These are phyloP conservation scores for Tolypocladium inflatum DNA, from an alignment of 2,329 filamentous ascomycete species.

Conservation along the genomic window DNA sequence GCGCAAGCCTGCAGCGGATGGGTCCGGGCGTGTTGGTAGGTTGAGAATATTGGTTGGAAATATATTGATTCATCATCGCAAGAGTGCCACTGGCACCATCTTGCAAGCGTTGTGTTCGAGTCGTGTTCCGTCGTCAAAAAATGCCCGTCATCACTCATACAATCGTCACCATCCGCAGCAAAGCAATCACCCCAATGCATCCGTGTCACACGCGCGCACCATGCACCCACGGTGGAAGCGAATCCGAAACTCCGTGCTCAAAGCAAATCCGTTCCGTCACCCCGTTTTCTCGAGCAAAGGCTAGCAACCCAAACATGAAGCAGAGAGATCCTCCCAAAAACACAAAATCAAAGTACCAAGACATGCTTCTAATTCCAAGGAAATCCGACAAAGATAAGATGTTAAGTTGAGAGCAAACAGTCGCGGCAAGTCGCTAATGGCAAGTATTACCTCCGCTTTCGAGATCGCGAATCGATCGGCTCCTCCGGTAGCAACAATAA, in stretches of 20 bases:
- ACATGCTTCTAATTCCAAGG: neutral
- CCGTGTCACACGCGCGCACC: slow-evolving; percentile 2
- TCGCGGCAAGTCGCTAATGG: neutral
- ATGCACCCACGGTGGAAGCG: slow-evolving; percentile 4
- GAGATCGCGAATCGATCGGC: neutral
- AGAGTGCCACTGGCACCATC: neutral
- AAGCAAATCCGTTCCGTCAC: slow-evolving; percentile 8
- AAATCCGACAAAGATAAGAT: neutral
- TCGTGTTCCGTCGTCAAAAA: neutral
- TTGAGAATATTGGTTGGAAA: neutral
- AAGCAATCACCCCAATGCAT: neutral
- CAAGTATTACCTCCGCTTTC: neutral
- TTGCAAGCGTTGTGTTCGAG: neutral
- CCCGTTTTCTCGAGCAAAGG: slow-evolving; percentile 1
- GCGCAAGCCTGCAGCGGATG: no score
- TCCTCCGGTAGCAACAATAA: neutral
- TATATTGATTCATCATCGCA: neutral
- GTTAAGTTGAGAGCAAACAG: neutral
- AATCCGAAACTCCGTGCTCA: slow-evolving; percentile 14
- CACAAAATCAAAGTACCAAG: neutral
- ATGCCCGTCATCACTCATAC: neutral
- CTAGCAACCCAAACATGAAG: neutral
- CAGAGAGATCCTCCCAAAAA: neutral
- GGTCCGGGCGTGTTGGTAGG: neutral
- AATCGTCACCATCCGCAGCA: neutral